These are phyloP conservation scores for Pythium aphanidermatum DNA, from an alignment of 352 stramenopile species.

Conservation along the genomic window DNA sequence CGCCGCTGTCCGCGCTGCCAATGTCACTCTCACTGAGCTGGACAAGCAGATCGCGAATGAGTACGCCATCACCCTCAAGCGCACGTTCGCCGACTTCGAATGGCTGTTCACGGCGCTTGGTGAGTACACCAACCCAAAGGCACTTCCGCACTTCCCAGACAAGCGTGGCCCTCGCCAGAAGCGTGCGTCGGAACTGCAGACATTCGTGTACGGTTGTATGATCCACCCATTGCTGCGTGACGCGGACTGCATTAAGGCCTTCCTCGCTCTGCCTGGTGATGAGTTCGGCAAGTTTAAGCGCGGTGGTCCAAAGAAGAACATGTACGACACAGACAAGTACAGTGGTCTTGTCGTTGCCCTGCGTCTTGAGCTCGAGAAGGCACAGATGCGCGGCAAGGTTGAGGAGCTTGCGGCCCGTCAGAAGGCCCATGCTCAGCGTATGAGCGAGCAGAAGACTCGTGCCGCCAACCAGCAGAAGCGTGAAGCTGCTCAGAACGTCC, in stretches of 20 bases:
- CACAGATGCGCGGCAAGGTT: constrained; percentile 75
- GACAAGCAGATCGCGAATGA: constrained; percentile 74
- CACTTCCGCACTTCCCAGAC: constrained; percentile 73
- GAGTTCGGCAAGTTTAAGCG: constrained; percentile 73
- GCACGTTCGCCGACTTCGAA: constrained; percentile 76
- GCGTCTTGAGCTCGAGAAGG: constrained; percentile 81
- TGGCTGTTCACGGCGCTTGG: constrained; percentile 74
- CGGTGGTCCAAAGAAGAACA: constrained; percentile 46
- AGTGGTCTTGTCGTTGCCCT: constrained; percentile 66
- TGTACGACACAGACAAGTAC: constrained; percentile 81
- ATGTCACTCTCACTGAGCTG: constrained; percentile 44
- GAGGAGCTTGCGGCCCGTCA: constrained; percentile 58
- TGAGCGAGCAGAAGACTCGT: constrained; percentile 54
- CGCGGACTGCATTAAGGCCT: constrained; percentile 76
- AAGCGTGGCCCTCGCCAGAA: constrained; percentile 42
- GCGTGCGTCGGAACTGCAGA: constrained; percentile 55
- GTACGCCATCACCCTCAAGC: constrained; percentile 65
- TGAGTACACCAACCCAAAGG: constrained; percentile 75
- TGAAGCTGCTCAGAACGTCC: constrained; percentile 63
- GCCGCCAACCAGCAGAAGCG: constrained; percentile 63
- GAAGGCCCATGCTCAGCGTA: constrained; percentile 64
- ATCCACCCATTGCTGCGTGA: constrained; percentile 75
- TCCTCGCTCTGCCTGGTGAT: constrained; percentile 64
- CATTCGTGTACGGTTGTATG: constrained; percentile 76
- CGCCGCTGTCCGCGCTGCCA: constrained; percentile 39